Evolutionary conservation across 805 yeast genomes (phyloP), one percentile per base, ranked within the genome.

Genomic region (Teunomyces barrocoloradensis): DNA sequence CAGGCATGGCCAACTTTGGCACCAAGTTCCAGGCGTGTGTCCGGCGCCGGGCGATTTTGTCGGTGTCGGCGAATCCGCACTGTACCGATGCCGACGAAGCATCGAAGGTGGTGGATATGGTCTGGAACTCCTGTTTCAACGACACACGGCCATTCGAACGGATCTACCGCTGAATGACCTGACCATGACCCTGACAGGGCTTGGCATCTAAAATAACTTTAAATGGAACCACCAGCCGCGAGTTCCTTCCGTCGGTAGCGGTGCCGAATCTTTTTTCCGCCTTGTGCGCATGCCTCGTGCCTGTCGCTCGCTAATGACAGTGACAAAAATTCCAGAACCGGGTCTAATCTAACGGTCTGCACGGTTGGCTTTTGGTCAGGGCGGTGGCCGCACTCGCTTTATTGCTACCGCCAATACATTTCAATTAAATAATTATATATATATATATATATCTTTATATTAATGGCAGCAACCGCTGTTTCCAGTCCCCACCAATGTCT

Each of bases 71-170:
- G 0, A 92, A 94, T 64, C 98, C 98, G 2, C 78, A 75, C 43
- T 94, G 99, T 63, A 75, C 79, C 52, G 78, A 76, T 54, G 74
- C 77, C 48, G 84, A 82, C 39, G 85, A 85, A 51, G 99, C 99
- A 0, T 82, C 80, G 48, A 75, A 77, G 51, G 86, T 82, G 4
- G 97, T 94, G 3, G 82, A 87, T 52, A 85, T 87, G 54, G 98
- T 94, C 5, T 94, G 96, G 85, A 85, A 84, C 52, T 84, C 92
- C 41, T 94, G 99, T 64, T 94, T 90, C 63, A 85, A 84, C 58
- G 99, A 94, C 61, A 92, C 98, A 1, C 75, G 99, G 59, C 99
- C 99, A 1, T 94, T 89, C 66, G 98, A 94, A 58, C 84, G 88
- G 59, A 91, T 94, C 30, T 94, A 89, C 63, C 76, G 89, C 51